Evolutionary conservation across 1,139 yeast species (phyloP), one percentile per base, ranked within the genome.

Genomic region (Kodamaea plutei): DNA sequence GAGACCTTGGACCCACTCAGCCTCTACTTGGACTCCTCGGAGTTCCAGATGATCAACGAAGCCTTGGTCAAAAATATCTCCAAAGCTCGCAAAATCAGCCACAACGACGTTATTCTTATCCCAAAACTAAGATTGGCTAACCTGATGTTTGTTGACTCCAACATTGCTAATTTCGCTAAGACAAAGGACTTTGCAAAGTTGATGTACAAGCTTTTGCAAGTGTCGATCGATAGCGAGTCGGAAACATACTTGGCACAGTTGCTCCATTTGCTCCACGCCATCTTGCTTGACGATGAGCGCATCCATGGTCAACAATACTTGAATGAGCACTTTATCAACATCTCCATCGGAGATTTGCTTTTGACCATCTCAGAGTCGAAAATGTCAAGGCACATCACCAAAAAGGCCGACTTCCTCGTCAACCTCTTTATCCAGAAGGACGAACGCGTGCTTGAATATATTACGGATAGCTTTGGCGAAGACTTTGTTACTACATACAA

Each of bases 221-320:
- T 65, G 22, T 66, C 83, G 0, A 57, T 78, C 19, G 67, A 66
- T 30, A 47, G 61, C 1, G 67, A 69, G n/a, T 72, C 73, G 33
- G 77, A 74, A 29, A 59, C 74, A 0, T 79, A 61, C 44, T 53
- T 80, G 27, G 73, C 76, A 9, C 78, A 75, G 30, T 48, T 79
- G n/a, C 62, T 83, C 26, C 91, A 82, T 45, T 62, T 82, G 35
- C 41, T 81, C 2, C 87, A 82, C 57, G 89, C 83, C 3, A 62
- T 79, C 4, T 50, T 82, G 16, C 38, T 68, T 13, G 87, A 82
- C 49, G 75, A 73, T 38, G 78, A 71, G 37, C 36, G 48, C 2
- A 40, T 64, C 2, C 51, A 63, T 39, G 77, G 76, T 0, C 39
- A 51, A 7, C 43, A 47, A 3, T 52, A 54, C 35, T 54, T 74